A percentile compares a stretch with the other conserved stretches of the same genome.
These are phyloP conservation scores for Tolypocladium tundrense DNA, from an alignment of 2,329 filamentous ascomycete species.

Conservation along the genomic window DNA sequence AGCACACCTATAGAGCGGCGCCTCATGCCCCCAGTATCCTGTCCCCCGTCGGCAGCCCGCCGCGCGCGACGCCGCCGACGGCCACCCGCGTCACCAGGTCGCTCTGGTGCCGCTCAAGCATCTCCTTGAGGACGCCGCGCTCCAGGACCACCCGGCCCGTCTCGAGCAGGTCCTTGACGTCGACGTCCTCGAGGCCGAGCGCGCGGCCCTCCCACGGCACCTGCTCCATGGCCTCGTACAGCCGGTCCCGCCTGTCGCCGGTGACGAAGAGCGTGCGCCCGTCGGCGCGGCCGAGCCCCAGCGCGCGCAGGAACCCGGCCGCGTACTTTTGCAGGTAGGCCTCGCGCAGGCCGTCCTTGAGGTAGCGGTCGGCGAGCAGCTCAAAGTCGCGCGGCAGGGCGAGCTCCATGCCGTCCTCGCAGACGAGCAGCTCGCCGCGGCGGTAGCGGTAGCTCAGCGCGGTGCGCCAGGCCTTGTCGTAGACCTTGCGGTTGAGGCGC, in stretches of 20 bases:
- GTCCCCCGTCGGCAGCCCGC: slow-evolving; percentile 25
- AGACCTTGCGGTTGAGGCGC: slow-evolving; percentile 74
- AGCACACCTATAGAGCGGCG: background rate
- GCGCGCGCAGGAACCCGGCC: slow-evolving; percentile 56
- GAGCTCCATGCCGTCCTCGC: slow-evolving; percentile 69
- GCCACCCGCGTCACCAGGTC: slow-evolving; percentile 45
- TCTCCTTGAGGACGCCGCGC: slow-evolving; percentile 62
- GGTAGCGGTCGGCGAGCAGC: slow-evolving; percentile 27
- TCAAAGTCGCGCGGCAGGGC: slow-evolving; percentile 39
- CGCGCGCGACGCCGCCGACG: slow-evolving; percentile 27
- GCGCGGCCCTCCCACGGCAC: slow-evolving; percentile 58
- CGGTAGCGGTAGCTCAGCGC: slow-evolving; percentile 87
- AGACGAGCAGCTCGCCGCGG: slow-evolving; percentile 75
- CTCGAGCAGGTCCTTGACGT: slow-evolving; percentile 90
- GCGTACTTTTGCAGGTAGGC: slow-evolving; percentile 54
- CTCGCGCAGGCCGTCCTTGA: slow-evolving; percentile 38
- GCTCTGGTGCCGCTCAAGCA: slow-evolving; percentile 63
- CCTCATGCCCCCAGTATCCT: slow-evolving; percentile 19
- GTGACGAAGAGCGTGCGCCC: slow-evolving; percentile 73
- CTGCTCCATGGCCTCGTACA: slow-evolving; percentile 57
- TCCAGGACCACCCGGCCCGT: slow-evolving; percentile 80
- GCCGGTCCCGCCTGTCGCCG: slow-evolving; percentile 43
- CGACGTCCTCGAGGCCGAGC: slow-evolving; percentile 65
- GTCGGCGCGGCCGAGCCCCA: slow-evolving; percentile 56
- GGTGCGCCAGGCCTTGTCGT: slow-evolving; percentile 91